Conservation (phyloP, 495 filamentous ascomycete genomes). For the Hypoxylon rickii region DNA sequence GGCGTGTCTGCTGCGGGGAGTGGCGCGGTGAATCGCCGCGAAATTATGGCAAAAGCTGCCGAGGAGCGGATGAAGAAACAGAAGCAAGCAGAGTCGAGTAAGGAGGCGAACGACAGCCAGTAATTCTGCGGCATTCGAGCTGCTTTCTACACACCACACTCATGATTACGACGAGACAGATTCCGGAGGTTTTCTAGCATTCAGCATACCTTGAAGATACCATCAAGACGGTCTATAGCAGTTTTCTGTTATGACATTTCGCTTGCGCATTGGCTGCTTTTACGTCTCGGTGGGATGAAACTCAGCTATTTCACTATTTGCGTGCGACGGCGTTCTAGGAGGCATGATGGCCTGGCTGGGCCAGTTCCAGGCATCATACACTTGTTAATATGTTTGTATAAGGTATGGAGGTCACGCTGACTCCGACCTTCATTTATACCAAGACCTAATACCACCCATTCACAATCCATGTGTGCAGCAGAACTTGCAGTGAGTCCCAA, state of each 20-base stretch:
- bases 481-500: too few species aligned
- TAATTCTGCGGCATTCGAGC: background rate
- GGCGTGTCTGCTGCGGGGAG: slow-evolving; percentile 23
- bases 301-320: too few species aligned
- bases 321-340: background rate
- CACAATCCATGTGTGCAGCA: too few species aligned
- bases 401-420: too few species aligned
- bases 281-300: too few species aligned
- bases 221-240: too few species aligned
- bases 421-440: too few species aligned
- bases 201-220: too few species aligned
- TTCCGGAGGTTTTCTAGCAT: background rate
- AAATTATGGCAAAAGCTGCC: slow-evolving; percentile 74
- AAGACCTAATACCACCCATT: too few species aligned
- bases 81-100: slow-evolving; percentile 45
- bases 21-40: slow-evolving; percentile 56
- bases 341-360: background rate
- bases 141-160: background rate
- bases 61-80: slow-evolving; percentile 71
- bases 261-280: too few species aligned
- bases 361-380: background rate
- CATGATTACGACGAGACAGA: background rate
- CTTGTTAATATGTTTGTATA: too few species aligned
- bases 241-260: too few species aligned
- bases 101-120: slow-evolving; percentile 9